phyloP scores from a whole-genome alignment of 2,329 filamentous ascomycete species.

The Chaetoscypha palmicola region DNA sequence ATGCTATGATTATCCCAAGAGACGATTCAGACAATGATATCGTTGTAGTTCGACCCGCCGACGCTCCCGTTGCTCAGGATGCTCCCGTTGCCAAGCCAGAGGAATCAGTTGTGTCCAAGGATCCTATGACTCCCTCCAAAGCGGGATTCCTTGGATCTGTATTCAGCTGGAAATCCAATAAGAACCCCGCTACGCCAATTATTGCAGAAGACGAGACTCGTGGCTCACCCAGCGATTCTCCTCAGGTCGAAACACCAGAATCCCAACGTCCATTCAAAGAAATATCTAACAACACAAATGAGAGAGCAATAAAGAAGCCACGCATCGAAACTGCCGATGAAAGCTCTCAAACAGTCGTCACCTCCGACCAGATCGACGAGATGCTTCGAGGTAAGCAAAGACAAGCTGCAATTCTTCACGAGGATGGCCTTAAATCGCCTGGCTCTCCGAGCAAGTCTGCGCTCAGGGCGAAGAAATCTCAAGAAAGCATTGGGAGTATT shows the following conservation, averaged over 20 bases:
- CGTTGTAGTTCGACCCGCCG: conserved; percentile 20
- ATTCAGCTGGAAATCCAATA: conserved; percentile 39
- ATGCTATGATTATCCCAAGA: conserved; percentile 50
- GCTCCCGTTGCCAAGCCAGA: conserved; percentile 2
- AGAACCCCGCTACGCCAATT: conserved; percentile 35
- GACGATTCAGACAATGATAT: conserved; percentile 33
- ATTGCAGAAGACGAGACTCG: conserved; percentile 61
- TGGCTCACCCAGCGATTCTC: conserved; percentile 47
- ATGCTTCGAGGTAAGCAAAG: conserved; percentile 52
- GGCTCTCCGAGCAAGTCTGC: conserved; percentile 27
- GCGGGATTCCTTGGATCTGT: conserved; percentile 37
- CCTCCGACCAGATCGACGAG: conserved; percentile 73
- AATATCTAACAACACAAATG: conserved; percentile 51
- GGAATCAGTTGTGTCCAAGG: not conserved
- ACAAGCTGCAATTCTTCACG: conserved; percentile 22
- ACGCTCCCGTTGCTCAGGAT: not conserved
- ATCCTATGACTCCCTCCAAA: conserved; percentile 35
- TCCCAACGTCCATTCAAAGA: conserved; percentile 54
- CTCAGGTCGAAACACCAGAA: conserved; percentile 42
- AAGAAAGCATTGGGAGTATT: conserved; percentile 43
- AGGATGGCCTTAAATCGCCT: conserved; percentile 20
- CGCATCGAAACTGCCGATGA: conserved; percentile 53
- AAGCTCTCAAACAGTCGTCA: conserved; percentile 75
- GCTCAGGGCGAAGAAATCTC: conserved; percentile 40
- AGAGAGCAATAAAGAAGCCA: conserved; percentile 36